A percentile compares a stretch with the other conserved stretches of the same genome.
Conservation (phyloP, 202 grass and related monocot species). For the Alloteropsis angusta region DNA sequence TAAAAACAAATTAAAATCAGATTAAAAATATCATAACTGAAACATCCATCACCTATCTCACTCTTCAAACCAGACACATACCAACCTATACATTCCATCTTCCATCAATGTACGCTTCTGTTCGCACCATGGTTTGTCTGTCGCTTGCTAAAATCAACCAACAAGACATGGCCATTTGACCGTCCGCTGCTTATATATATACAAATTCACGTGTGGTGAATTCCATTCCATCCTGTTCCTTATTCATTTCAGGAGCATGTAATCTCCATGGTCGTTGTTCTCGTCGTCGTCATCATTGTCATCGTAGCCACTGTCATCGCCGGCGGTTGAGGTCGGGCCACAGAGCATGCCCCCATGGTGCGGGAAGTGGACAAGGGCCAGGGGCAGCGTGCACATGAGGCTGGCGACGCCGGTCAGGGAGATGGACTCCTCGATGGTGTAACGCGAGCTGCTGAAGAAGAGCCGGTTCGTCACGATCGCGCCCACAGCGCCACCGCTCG, state of each 20-base stretch:
- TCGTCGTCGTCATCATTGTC: not conserved
- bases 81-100: too few relatives aligned
- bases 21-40: too few relatives aligned
- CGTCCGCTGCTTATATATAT: not conserved
- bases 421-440: constrained; percentile 47
- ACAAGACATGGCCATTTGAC: not conserved
- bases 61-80: not conserved
- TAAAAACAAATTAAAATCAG: too few relatives aligned
- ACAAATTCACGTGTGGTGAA: not conserved
- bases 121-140: too few relatives aligned
- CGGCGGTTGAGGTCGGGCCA: not conserved
- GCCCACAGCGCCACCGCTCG: constrained; percentile 62
- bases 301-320: not conserved
- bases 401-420: constrained; percentile 57
- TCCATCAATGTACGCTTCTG: too few relatives aligned
- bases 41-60: not conserved
- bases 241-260: constrained; percentile 32
- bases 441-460: constrained; percentile 57
- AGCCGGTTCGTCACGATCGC: constrained; percentile 63
- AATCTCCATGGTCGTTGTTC: not conserved
- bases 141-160: not conserved
- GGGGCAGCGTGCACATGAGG: constrained; percentile 58
- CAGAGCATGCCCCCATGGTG: constrained; percentile 54
- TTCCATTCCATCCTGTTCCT: not conserved
- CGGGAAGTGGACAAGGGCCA: constrained; percentile 48